Percentiles rank a stretch among this genome's conserved stretches.
Conservation (phyloP, 1,139 yeast species). For the Suhomyces kunorum region DNA sequence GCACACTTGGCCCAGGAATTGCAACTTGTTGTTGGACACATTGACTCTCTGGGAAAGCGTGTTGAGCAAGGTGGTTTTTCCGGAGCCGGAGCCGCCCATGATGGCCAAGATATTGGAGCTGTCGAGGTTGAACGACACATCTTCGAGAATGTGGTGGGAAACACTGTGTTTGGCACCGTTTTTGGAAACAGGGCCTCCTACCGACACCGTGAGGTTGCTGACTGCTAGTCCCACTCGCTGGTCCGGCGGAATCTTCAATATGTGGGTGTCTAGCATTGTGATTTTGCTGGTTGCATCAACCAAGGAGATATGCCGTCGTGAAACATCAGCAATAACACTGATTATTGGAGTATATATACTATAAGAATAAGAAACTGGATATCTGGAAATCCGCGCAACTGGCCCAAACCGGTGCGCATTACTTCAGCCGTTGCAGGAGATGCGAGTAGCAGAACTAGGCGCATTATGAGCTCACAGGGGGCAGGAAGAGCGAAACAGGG, state of each 20-base stretch:
- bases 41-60: conserved; percentile 64
- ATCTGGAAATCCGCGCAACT: background rate
- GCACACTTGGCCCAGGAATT: conserved; percentile 33
- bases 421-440: background rate
- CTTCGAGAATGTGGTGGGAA: conserved; percentile 33
- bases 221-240: conserved; percentile 34
- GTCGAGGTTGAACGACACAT: conserved; percentile 58
- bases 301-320: too few relatives aligned
- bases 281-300: background rate
- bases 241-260: conserved; percentile 15
- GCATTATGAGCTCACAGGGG: too few relatives aligned
- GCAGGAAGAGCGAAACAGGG: too few relatives aligned
- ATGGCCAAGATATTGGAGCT: conserved; percentile 62
- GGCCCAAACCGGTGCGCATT: background rate
- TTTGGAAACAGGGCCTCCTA: conserved; percentile 14
- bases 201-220: conserved; percentile 34
- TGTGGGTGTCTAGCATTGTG: conserved; percentile 5
- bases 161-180: background rate
- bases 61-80: conserved; percentile 80
- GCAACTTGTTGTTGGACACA: conserved; percentile 31
- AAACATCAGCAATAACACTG: background rate
- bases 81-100: conserved; percentile 85
- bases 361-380: background rate
- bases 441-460: background rate
- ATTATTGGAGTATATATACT: background rate